Conservation (phyloP, 2,329 filamentous ascomycete species). For the Ophiosphaerella herpotricha region DNA sequence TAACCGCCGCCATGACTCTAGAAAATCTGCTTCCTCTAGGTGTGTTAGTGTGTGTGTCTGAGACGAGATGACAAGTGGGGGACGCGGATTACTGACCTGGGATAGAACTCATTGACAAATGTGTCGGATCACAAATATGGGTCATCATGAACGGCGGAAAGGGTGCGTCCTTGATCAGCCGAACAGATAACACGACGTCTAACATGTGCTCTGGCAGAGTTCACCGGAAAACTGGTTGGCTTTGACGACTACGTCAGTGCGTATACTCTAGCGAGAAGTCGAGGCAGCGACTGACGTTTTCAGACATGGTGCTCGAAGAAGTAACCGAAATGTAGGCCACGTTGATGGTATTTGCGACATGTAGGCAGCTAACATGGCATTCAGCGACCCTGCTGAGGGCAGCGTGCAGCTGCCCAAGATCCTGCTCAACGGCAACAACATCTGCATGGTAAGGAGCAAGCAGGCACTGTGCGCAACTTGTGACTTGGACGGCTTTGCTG, state of each 20-base stretch:
- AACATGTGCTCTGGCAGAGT: constrained; percentile 64
- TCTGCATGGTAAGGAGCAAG: constrained; percentile 82
- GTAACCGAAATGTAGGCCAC: constrained; percentile 87
- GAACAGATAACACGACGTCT: not conserved
- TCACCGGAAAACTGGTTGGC: constrained; percentile 89
- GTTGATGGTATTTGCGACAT: no score
- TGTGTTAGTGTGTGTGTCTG: constrained; percentile 5
- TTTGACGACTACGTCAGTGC: constrained; percentile 99
- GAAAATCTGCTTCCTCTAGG: constrained; percentile 41
- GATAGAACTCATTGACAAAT: constrained; percentile 96
- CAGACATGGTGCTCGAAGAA: constrained; percentile 98
- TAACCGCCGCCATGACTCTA: constrained; percentile 24
- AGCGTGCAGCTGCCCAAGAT: constrained; percentile 93
- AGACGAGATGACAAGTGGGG: not conserved
- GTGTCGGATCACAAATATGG: constrained; percentile 96
- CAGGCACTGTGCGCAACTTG: not conserved
- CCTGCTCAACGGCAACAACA: constrained; percentile 94
- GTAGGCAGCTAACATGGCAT: constrained; percentile 7
- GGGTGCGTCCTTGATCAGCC: constrained; percentile 59
- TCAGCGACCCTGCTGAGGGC: constrained; percentile 81
- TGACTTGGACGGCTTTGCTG: constrained; percentile 2
- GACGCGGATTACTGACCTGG: constrained; percentile 18
- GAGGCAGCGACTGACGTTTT: constrained; percentile 6
- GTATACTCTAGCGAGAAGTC: constrained; percentile 52
- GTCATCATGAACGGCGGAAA: constrained; percentile 99